phyloP scores from a whole-genome alignment of 306 rosid genomes.

The Begonia peltatifolia region DNA sequence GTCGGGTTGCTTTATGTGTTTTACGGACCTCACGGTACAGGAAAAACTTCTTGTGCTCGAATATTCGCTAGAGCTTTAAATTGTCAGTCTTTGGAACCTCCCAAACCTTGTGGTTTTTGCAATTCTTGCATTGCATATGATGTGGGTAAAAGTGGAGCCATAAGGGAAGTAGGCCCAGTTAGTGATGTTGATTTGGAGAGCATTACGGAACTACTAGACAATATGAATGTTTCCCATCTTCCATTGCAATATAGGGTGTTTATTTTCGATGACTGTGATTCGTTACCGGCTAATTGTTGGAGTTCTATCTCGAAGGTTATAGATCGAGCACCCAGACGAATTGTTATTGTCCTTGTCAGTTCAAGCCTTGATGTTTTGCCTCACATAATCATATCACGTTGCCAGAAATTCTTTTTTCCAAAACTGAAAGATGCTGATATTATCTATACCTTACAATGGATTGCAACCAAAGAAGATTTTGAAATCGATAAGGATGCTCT shows the following conservation, averaged over 20 bases:
- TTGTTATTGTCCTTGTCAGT: constrained; percentile 95
- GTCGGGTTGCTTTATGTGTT: constrained; percentile 82
- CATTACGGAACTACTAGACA: constrained; percentile 75
- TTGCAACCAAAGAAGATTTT: constrained; percentile 67
- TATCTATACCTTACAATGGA: constrained; percentile 59
- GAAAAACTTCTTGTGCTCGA: constrained; percentile 90
- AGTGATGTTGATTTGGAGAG: constrained; percentile 77
- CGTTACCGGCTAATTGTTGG: constrained; percentile 75
- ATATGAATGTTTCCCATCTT: constrained; percentile 56
- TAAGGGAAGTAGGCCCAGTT: constrained; percentile 88
- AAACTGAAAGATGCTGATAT: constrained; percentile 90
- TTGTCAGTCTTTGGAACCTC: constrained; percentile 69
- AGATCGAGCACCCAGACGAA: constrained; percentile 92
- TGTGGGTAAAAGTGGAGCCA: constrained; percentile 63
- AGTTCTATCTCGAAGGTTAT: constrained; percentile 88
- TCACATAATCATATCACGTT: constrained; percentile 92
- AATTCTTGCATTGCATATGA: constrained; percentile 70
- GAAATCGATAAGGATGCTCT: constrained; percentile 92
- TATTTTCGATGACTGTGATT: constrained; percentile 88
- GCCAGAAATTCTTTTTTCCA: constrained; percentile 93
- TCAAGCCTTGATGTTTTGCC: constrained; percentile 95
- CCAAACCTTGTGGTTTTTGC: constrained; percentile 92
- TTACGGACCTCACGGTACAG: constrained; percentile 97
- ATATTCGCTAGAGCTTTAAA: constrained; percentile 86
- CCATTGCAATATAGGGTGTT: constrained; percentile 71